Conservation (phyloP, 352 stramenopile genomes). For the Phytophthora colocasiae region DNA sequence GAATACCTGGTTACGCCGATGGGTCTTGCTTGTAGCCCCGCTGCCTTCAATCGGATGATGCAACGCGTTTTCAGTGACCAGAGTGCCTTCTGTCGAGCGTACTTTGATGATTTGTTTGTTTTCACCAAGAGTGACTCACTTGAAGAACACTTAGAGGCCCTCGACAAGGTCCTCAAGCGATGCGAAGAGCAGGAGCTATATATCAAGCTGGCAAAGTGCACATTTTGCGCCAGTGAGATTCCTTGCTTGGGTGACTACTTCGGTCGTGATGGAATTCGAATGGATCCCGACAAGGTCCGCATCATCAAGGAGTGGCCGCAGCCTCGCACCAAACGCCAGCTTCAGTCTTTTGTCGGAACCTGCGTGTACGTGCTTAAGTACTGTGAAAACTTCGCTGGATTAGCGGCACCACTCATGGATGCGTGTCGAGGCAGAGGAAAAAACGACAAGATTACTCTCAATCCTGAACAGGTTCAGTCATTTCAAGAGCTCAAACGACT, state of each 20-base stretch:
- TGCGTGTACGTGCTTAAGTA: slow-evolving; percentile 20
- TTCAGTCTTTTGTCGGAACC: slow-evolving; percentile 7
- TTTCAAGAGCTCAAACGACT: background rate
- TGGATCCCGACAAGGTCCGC: slow-evolving; percentile 6
- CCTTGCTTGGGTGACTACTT: slow-evolving; percentile 30
- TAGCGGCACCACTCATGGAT: slow-evolving; percentile 2
- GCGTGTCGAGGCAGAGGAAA: background rate
- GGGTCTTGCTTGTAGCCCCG: slow-evolving; percentile 7
- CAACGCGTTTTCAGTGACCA: background rate
- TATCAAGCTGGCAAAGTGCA: background rate
- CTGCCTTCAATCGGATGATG: slow-evolving; percentile 3
- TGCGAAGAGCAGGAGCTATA: slow-evolving; percentile 4
- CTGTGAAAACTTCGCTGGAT: background rate
- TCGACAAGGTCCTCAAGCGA: slow-evolving; percentile 6
- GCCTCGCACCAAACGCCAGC: background rate
- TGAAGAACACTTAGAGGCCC: slow-evolving; percentile 1
- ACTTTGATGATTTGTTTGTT: slow-evolving; percentile 11
- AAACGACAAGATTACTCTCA: background rate
- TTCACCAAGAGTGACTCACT: background rate
- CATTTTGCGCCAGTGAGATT: background rate
- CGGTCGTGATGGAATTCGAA: slow-evolving; percentile 8
- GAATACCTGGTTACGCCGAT: slow-evolving; percentile 15
- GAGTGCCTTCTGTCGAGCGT: background rate
- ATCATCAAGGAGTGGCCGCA: slow-evolving; percentile 6
- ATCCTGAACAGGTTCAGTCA: background rate